Evolutionary conservation across 768 basidiomycete species (phyloP), one percentile per base, ranked within the genome.

Genomic region (Boletus barrowsii): DNA sequence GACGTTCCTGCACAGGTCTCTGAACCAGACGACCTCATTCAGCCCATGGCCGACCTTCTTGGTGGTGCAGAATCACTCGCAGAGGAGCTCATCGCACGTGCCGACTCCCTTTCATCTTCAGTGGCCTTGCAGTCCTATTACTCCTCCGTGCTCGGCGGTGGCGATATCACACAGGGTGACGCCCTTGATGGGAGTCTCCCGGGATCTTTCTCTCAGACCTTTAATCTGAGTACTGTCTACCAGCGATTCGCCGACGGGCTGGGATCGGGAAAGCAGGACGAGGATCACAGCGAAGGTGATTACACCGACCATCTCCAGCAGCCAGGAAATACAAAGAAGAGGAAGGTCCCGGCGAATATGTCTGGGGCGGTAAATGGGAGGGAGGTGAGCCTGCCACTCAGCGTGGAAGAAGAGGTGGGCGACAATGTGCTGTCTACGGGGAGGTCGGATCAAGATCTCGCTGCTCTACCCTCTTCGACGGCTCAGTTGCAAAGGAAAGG

Each of bases 291-390:
- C 10, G 83, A 82, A 58, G 82, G 77, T 20, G 88, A 87, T 63
- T 84, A 84, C 59, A 64, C 78, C 15, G 87, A 90, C 67, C 85
- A 87, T 61, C 70, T 85, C 30, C 84, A 81, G 56, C 89, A 90
- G 58, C 88, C 84, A 4, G 86, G 86, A 9, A 93, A 93, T 63
- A 87, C 88, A 45, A 93, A 93, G 81, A 93, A 93, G 74, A 79
- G 90, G 45, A 93, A 93, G 68, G 90, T 93, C 3, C 90, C 91
- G 1, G 80, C 82, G 36, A 86, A 88, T 67, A 65, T 73, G 50
- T 68, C 75, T 15, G 72, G 73, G 47, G 67, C 72, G 37, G 69
- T 66, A 42, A 72, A 68, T 42, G 76, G 78, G 50, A 77, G 76
- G 42, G 78, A 80, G 53, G 65, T 60, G 51, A 67, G 69, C 53